Base-by-base conservation (phyloP, 169 alveolate species). In the Plasmodium chabaudi region DNA sequence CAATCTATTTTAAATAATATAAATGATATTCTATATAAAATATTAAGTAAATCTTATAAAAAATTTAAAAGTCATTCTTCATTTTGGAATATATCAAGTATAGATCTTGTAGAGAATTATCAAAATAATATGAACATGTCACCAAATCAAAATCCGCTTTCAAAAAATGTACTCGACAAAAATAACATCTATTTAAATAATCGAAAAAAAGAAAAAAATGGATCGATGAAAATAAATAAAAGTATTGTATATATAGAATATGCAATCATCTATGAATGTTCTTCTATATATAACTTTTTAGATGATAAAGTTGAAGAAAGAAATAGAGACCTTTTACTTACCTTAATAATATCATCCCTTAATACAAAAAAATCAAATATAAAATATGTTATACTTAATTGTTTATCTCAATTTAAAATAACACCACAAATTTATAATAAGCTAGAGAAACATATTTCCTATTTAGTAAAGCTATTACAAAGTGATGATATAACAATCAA, bases 401-500 rank as follows among this genome's bases (percentile, higher is more conserved):
- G 82, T 39, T 70, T 74, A 12, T 57, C 88, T 0, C 65, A 87
- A 44, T 47, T 87, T 64, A 74, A 74, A 87, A 65, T 74, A 72
- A 74, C 64, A 13, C 1, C 57, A 10, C 53, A 74, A 59, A 74
- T 74, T 6, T 71, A 74, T 21, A 75, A n/a, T 39, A 63, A 67
- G 82, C 90, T 64, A 94, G 95, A 93, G 93, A 94, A 53, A 64
- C 96, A 97, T 88, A 88, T 95, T 71, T 73, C 88, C 75, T 95
- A 96, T 19, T 92, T 96, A 15, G 82, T 96, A 15, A 88, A 89
- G 59, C 90, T 95, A 47, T 87, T 96, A 23, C 87, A 97, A 74
- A 97, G 94, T 72, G 92, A 94, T 75, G 98, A 97, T 89, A 93
- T 96, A 34, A 95, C 98, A 34, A 95, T 97, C 10, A 96, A 98